Evolutionary conservation across 306 rosid species (phyloP), one percentile per base, ranked within the genome.

Genomic region (Acacia acuminata): DNA sequence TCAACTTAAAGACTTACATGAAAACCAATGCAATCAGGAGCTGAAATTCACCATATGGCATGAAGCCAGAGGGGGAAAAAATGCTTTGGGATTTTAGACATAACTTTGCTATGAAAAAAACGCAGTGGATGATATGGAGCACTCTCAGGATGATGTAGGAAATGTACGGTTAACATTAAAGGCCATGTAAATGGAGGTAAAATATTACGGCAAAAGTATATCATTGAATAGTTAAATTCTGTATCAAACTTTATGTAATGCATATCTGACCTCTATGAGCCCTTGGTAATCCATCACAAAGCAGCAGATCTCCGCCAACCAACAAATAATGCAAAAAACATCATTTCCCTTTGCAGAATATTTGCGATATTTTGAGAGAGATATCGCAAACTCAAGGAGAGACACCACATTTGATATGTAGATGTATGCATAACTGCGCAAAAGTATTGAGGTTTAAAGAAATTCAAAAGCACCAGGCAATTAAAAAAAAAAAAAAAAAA

Each of bases 271-370:
- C 99, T 96, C 88, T 91, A 80, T 94, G 99, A 90, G 98, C 96
- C 94, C 98, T 91, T 47, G 98, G 98, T 87, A 97, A 93, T 80
- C 96, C 99, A 94, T 96, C 97, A 86, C 99, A 92, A 72, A 90
- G 99, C 85, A 96, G 76, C 79, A 94, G 93, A 87, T 96, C 90
- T 76, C 99, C 98, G 75, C 98, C 99, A 88, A 92, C 91, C 92
- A 88, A 87, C 98, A 96, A 87, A 92, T 94, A 84, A 91, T 86
- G 91, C 99, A 96, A 43, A 91, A 82, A 91, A 90, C 95, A 90
- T 96, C 97, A 76, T 91, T 93, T 88, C 90, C 92, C 87, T 91
- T 91, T 9, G 96, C 91, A 77, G 92, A 88, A 88, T 88, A 90
- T 81, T 88, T 89, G 80, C 96, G 94, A 71, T 92, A 97, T 88